Percentiles rank a stretch among this genome's conserved stretches.
Evolutionary conservation across 2,329 filamentous ascomycete species (phyloP).

Genomic region (Beauveria scarabaeidicola): DNA sequence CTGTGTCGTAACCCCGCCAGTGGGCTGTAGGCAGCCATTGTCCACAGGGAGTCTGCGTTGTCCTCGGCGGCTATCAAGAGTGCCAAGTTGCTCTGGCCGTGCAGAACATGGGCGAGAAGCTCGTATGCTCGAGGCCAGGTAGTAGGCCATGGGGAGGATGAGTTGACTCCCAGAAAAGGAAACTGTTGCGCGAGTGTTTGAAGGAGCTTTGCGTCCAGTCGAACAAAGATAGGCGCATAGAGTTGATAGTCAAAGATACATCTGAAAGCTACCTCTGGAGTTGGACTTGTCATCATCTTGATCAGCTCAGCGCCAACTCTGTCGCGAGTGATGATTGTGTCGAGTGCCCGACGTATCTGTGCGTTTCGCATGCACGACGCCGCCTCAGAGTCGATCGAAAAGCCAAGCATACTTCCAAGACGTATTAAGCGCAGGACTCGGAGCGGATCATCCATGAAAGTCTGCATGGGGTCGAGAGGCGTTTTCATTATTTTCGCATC

Average conservation of each 20-base stretch:
- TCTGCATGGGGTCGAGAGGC: constrained; percentile 13
- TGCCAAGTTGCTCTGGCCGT: neutral
- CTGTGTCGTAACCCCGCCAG: constrained; percentile 10
- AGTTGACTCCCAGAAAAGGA: neutral
- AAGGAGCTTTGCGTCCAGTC: constrained; percentile 8
- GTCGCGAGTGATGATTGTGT: constrained; percentile 15
- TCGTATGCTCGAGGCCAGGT: constrained; percentile 10
- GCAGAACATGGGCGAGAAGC: constrained; percentile 3
- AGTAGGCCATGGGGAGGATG: constrained; percentile 6
- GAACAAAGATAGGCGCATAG: constrained; percentile 13
- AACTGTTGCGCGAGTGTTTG: neutral
- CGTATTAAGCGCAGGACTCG: constrained; percentile 13
- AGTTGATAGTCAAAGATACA: constrained; percentile 10
- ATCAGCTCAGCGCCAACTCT: constrained; percentile 13
- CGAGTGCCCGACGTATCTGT: constrained; percentile 8
- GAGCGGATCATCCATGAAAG: constrained; percentile 16
- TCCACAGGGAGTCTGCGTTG: constrained; percentile 11
- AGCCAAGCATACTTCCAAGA: constrained; percentile 12
- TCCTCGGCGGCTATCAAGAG: constrained; percentile 9
- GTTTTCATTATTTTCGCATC: constrained; percentile 13
- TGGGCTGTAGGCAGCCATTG: constrained; percentile 14
- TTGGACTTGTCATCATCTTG: constrained; percentile 13
- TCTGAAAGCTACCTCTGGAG: constrained; percentile 10
- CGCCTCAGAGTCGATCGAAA: constrained; percentile 6
- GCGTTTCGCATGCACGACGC: constrained; percentile 6